Base-by-base conservation (phyloP, 2,329 filamentous ascomycete genomes). In the Arachnomyces sp. region DNA sequence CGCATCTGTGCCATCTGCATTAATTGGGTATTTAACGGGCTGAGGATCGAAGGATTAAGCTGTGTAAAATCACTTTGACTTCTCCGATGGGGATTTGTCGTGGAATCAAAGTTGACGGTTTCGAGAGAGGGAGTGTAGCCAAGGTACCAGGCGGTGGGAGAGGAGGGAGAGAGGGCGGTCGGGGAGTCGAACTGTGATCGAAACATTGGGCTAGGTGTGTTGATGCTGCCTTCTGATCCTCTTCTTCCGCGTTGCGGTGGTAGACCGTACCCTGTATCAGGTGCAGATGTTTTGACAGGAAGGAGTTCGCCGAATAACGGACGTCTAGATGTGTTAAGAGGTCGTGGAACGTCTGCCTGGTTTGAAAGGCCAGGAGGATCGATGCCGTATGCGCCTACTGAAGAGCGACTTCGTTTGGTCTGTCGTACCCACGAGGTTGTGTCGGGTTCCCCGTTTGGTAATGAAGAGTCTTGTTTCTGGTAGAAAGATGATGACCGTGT, bases 281-380 rank as follows among this genome's bases (percentile, higher is more conserved):
- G 60, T 17, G 69, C 55, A 49, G 75, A 69, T 51, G 68, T 70
- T 49, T 77, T 71, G 29, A 77, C 69, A n/a, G 77, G 72, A 18
- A 79, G 65, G 49, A 89, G 74, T 60, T 89, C 85, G 29, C 84
- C 84, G 64, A 90, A 90, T 14, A 89, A 65, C 28, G 84, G 74
- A 45, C 72, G 72, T 39, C 71, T 68, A 35, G 66, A 50, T 46
- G 60, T 59, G 25, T 53, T 56, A 37, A 49, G 50, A 38, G 51
- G 51, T 25, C 20, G 5, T 25, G 20, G 20, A 25, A 25, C 9
- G 46, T 59, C 56, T 49, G 56, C 43, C 8, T 34, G 16, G 17
- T 46, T 31, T 4, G 34, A 34, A 28, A 25, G 5, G 5, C 5
- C 20, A 5, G 20, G 20, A 25, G 20, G 20, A 5, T 25, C 20